Evolutionary conservation across 2,329 filamentous ascomycete species (phyloP).

Genomic region (Colletotrichum abscissum): DNA sequence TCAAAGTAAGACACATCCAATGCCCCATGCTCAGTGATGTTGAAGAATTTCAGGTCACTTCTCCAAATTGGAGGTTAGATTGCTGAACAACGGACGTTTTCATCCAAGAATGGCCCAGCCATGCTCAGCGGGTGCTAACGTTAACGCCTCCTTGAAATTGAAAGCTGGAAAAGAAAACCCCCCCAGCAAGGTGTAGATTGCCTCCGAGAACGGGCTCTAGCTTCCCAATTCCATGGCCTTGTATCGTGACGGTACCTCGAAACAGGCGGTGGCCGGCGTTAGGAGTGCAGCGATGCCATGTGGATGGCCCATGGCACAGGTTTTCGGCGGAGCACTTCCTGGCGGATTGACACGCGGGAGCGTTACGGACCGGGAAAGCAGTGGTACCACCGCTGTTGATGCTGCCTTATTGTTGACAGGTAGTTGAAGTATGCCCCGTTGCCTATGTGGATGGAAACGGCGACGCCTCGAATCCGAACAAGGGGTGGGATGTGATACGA

Average conservation of each 20-base stretch:
- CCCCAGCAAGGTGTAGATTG: neutral
- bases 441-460: too few species aligned
- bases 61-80: neutral
- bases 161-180: neutral
- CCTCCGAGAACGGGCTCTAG: neutral
- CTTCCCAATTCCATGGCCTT: neutral
- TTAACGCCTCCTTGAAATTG: neutral
- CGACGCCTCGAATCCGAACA: too few species aligned
- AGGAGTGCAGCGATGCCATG: neutral
- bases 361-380: neutral
- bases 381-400: neutral
- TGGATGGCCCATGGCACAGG: neutral
- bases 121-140: neutral
- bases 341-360: neutral
- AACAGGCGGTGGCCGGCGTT: neutral
- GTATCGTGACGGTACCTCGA: neutral
- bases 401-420: neutral
- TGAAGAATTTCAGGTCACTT: neutral
- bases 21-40: neutral
- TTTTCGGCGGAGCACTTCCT: neutral
- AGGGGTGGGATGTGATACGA: neutral
- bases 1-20: neutral
- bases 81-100: neutral
- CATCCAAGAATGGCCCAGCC: slow-evolving; percentile 13
- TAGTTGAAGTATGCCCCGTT: neutral